Percentiles rank a stretch among this genome's conserved stretches.
Conservation (phyloP, 768 basidiomycete genomes). For the Mycena haematopus region DNA sequence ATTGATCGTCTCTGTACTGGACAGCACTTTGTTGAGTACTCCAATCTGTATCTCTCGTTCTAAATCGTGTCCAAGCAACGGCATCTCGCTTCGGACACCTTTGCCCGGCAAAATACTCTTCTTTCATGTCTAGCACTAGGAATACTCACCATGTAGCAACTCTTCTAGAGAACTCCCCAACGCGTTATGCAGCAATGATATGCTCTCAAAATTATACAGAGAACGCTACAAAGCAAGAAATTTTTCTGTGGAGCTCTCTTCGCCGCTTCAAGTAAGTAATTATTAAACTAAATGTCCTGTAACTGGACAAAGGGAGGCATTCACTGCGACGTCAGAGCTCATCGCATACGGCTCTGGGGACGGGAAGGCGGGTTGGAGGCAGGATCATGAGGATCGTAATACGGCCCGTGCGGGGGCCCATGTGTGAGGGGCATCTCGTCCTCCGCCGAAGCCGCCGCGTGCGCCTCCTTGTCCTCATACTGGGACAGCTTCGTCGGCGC, state of each 20-base stretch:
- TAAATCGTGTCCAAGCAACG: too few species aligned
- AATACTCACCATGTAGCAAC: background rate
- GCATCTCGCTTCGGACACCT: too few species aligned
- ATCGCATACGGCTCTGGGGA: conserved; percentile 7
- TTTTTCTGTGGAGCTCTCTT: too few species aligned
- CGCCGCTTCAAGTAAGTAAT: background rate
- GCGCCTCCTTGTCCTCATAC: conserved; percentile 15
- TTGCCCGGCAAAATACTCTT: too few species aligned
- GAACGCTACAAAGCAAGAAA: conserved; percentile 7
- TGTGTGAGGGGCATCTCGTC: conserved; percentile 23
- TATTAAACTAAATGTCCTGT: background rate
- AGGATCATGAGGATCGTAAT: conserved; percentile 29
- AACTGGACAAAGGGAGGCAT: background rate
- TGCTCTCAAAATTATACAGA: background rate
- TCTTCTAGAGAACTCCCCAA: too few species aligned
- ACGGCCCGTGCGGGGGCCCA: conserved; percentile 25
- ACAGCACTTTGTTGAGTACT: too few species aligned
- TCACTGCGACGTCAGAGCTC: background rate
- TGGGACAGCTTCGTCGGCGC: conserved; percentile 19
- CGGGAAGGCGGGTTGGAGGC: conserved; percentile 14
- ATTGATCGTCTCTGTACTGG: too few species aligned
- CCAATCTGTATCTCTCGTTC: too few species aligned
- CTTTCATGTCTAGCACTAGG: too few species aligned
- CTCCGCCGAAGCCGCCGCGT: background rate
- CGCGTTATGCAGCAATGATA: conserved; percentile 3